Conservation (phyloP, 805 yeast genomes). For the Kuraishia hungarica region DNA sequence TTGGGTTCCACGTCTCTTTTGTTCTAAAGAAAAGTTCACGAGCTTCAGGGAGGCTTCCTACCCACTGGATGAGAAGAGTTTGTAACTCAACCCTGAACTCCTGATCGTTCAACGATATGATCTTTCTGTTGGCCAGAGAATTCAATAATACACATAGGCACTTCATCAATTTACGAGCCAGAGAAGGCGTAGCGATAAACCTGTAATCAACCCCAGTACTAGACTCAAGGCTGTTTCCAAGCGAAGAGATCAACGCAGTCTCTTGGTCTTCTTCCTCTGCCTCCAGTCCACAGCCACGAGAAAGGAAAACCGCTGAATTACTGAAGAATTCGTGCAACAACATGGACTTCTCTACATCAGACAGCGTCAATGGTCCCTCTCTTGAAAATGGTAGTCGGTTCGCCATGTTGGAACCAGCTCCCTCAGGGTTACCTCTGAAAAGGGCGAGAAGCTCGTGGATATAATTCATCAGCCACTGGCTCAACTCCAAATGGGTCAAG, state of each 20-base stretch:
- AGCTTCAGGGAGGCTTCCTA: conserved; percentile 56
- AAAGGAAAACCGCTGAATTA: conserved; percentile 37
- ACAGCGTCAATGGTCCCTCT: conserved; percentile 42
- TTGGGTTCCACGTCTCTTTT: background rate
- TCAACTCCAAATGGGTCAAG: conserved; percentile 51
- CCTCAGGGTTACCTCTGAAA: conserved; percentile 36
- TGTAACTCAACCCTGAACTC: conserved; percentile 56
- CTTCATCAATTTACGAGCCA: conserved; percentile 33
- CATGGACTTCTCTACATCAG: conserved; percentile 58
- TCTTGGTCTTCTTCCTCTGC: conserved; percentile 12
- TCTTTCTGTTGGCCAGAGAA: conserved; percentile 35
- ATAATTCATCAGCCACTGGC: conserved; percentile 50
- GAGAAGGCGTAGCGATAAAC: conserved; percentile 22
- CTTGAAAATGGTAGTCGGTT: conserved; percentile 38
- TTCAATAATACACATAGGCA: conserved; percentile 57
- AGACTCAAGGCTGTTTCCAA: conserved; percentile 7
- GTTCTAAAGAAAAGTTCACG: conserved; percentile 35
- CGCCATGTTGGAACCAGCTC: conserved; percentile 7
- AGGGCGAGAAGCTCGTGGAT: conserved; percentile 53
- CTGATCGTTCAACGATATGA: conserved; percentile 35
- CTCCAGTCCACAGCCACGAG: conserved; percentile 22
- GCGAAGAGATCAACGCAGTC: conserved; percentile 9
- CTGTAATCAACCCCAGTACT: conserved; percentile 7
- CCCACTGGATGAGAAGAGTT: conserved; percentile 55
- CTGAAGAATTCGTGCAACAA: conserved; percentile 61